phyloP scores from a whole-genome alignment of 441 rosid species.

The Adansonia madagascariensis region DNA sequence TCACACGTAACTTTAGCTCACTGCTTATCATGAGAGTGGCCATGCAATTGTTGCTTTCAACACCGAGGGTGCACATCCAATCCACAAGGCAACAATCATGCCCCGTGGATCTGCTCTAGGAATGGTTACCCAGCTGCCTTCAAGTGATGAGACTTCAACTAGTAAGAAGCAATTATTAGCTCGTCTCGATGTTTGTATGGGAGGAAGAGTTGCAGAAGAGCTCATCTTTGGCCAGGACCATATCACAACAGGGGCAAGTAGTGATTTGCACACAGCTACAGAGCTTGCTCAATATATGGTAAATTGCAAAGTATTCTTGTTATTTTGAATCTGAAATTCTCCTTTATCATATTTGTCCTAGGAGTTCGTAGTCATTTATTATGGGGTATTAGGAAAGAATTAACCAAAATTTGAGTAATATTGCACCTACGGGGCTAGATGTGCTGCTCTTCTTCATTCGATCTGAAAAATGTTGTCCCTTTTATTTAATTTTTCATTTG shows the following conservation, averaged over 20 bases:
- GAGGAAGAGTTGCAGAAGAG: conserved; percentile 69
- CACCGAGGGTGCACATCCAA: conserved; percentile 92
- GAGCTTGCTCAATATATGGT: conserved; percentile 97
- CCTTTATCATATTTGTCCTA: neutral
- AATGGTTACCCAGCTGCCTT: conserved; percentile 98
- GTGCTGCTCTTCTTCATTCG: neutral
- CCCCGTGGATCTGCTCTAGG: conserved; percentile 98
- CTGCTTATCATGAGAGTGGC: conserved; percentile 99
- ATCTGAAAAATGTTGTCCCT: neutral
- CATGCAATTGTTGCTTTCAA: conserved; percentile 95
- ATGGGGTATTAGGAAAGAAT: neutral
- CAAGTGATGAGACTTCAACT: conserved; percentile 88
- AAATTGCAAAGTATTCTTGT: conserved; percentile 23
- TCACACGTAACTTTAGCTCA: conserved; percentile 56
- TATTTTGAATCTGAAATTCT: conserved; percentile 2
- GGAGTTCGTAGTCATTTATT: neutral
- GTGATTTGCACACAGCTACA: conserved; percentile 88
- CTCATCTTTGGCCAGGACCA: conserved; percentile 42
- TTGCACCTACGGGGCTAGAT: neutral
- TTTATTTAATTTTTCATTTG: conserved; percentile 1
- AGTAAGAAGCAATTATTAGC: conserved; percentile 96
- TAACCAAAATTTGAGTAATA: neutral
- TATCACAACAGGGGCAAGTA: conserved; percentile 34
- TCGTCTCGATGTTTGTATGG: conserved; percentile 98
- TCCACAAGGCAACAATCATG: conserved; percentile 98